phyloP scores from a whole-genome alignment of 2,329 filamentous ascomycete species.

The Diplodia corticola region DNA sequence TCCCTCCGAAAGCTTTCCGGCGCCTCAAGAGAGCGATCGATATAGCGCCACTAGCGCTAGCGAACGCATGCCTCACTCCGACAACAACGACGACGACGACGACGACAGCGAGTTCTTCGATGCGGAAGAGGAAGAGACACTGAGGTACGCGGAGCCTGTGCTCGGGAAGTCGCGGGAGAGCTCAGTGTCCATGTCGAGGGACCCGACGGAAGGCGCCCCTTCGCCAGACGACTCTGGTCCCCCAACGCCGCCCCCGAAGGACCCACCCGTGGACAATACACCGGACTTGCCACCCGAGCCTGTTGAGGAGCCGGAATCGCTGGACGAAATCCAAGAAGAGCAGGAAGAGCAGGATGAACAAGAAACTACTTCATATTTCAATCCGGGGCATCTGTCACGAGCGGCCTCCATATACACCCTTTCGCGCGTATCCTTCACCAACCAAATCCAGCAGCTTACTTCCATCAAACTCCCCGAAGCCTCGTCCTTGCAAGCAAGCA shows the following conservation, averaged over 20 bases:
- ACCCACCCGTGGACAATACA: constrained; percentile 33
- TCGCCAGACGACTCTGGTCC: constrained; percentile 28
- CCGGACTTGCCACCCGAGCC: constrained; percentile 27
- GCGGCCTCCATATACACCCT: constrained; percentile 91
- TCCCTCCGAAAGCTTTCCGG: constrained; percentile 29
- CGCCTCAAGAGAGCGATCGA: constrained; percentile 44
- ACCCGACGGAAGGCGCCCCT: background rate
- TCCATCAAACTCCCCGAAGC: constrained; percentile 87
- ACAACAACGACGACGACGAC: constrained; percentile 25
- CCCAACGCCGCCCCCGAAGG: constrained; percentile 55
- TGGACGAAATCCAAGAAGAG: constrained; percentile 38
- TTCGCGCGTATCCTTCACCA: constrained; percentile 87
- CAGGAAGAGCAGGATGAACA: constrained; percentile 43
- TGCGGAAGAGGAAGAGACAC: constrained; percentile 56
- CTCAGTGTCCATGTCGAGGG: constrained; percentile 1
- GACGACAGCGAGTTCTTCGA: constrained; percentile 24
- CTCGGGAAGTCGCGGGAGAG: constrained; percentile 52
- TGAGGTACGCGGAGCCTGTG: constrained; percentile 74
- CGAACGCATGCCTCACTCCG: constrained; percentile 55
- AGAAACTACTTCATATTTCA: constrained; percentile 64
- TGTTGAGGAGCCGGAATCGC: background rate
- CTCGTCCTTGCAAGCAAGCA: constrained; percentile 76
- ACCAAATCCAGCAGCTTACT: constrained; percentile 88
- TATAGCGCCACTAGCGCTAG: constrained; percentile 55
- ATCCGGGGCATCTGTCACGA: constrained; percentile 62